These are phyloP conservation scores for Cymbidium sinense DNA, from an alignment of 106 monocot genomes.

Conservation along the genomic window DNA sequence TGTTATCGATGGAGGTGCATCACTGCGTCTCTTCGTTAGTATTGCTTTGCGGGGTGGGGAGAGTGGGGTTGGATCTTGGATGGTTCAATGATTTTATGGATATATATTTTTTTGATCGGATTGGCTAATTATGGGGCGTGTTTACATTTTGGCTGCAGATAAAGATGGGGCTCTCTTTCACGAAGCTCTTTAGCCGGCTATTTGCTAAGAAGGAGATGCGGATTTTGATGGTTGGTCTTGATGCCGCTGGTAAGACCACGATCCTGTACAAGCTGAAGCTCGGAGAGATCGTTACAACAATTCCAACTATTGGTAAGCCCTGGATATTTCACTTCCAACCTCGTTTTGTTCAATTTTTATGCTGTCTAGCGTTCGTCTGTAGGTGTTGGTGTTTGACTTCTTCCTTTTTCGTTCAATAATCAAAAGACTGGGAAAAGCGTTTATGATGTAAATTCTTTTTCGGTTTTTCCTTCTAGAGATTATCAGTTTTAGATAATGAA, in stretches of 20 bases:
- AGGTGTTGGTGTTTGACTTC: background rate
- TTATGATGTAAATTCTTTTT: background rate
- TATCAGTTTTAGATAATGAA: background rate
- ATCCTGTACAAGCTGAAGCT: constrained; percentile 27
- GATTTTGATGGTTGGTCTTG: constrained; percentile 26
- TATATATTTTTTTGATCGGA: background rate
- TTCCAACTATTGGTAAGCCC: constrained; percentile 22
- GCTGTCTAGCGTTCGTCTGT: background rate
- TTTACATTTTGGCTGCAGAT: background rate
- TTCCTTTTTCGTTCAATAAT: background rate
- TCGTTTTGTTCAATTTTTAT: background rate
- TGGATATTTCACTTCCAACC: background rate
- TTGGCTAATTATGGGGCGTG: background rate
- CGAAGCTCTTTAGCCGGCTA: constrained; percentile 23
- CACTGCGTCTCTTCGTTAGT: background rate
- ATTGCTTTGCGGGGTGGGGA: background rate
- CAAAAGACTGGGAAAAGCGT: background rate
- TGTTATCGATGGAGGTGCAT: background rate
- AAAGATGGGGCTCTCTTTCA: constrained; percentile 20
- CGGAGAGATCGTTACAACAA: constrained; percentile 26
- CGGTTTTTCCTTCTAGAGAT: background rate
- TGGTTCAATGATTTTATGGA: no score
- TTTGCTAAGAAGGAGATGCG: constrained; percentile 27
- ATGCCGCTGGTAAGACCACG: constrained; percentile 27
- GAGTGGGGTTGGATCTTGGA: background rate